These are phyloP conservation scores for Spathaspora girioi DNA, from an alignment of 805 yeast genomes.

Conservation along the genomic window DNA sequence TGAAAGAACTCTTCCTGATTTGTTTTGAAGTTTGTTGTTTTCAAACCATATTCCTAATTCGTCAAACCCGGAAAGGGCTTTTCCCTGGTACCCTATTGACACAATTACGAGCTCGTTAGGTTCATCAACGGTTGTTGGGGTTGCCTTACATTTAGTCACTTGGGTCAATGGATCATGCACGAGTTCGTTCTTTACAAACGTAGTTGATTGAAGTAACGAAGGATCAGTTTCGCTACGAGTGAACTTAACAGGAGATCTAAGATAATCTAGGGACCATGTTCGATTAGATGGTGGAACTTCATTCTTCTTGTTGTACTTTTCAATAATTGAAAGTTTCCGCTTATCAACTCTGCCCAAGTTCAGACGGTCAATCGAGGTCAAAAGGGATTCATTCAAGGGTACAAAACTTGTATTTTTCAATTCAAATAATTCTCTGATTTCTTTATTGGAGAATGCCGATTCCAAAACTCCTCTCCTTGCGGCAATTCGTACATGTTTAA, in stretches of 20 bases:
- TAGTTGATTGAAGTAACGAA: slow-evolving; percentile 39
- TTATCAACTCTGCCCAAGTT: slow-evolving; percentile 51
- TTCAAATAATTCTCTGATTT: slow-evolving; percentile 78
- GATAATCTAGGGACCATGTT: slow-evolving; percentile 67
- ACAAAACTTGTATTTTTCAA: slow-evolving; percentile 40
- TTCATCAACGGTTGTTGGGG: slow-evolving; percentile 28
- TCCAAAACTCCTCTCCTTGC: slow-evolving; percentile 86
- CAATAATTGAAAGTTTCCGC: slow-evolving; percentile 61
- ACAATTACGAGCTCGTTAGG: slow-evolving; percentile 67
- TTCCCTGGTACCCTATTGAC: slow-evolving; percentile 80
- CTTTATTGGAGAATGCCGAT: slow-evolving; percentile 89
- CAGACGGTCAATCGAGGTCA: slow-evolving; percentile 23
- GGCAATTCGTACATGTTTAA: slow-evolving; percentile 66
- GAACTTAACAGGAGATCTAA: slow-evolving; percentile 59
- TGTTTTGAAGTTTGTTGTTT: slow-evolving; percentile 26
- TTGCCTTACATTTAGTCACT: slow-evolving; percentile 16
- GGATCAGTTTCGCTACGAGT: slow-evolving; percentile 36
- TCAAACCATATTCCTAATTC: slow-evolving; percentile 31
- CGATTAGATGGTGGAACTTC: not conserved
- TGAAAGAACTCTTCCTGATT: slow-evolving; percentile 30
- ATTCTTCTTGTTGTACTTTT: slow-evolving; percentile 37
- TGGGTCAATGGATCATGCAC: slow-evolving; percentile 31
- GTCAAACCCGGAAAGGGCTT: slow-evolving; percentile 56
- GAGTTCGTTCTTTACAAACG: slow-evolving; percentile 47
- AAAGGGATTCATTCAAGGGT: slow-evolving; percentile 31